Percentiles rank a stretch among this genome's conserved stretches.
Conservation (phyloP, 306 rosid species). For the Arachis stenosperma region DNA sequence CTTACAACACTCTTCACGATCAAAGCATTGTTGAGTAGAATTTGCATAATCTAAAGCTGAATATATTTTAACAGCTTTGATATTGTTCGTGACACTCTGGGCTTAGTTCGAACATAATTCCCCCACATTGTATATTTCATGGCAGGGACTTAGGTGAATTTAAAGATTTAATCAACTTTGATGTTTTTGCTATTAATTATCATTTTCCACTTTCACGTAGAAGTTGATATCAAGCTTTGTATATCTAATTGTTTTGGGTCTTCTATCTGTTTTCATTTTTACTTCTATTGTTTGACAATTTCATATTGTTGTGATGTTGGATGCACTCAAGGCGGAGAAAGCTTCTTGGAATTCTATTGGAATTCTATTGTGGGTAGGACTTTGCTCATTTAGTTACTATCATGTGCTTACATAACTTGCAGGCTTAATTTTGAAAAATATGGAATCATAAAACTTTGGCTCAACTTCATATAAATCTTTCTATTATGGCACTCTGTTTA, state of each 20-base stretch:
- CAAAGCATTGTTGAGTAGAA: neutral
- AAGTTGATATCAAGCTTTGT: conserved; percentile 1
- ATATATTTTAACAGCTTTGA: conserved; percentile 78
- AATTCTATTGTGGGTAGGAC: conserved; percentile 1
- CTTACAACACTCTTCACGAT: conserved; percentile 86
- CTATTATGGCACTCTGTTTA: neutral
- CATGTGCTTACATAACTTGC: neutral
- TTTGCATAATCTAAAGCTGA: neutral
- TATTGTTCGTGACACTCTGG: conserved; percentile 72
- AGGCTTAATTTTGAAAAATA: conserved; percentile 21
- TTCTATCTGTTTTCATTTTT: conserved; percentile 21
- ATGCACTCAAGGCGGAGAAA: conserved; percentile 73
- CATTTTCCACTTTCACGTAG: neutral
- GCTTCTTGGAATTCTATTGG: conserved; percentile 84
- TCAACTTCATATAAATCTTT: neutral
- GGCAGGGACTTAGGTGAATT: conserved; percentile 88
- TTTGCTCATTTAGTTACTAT: neutral
- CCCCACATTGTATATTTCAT: conserved; percentile 79
- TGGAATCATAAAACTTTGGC: conserved; percentile 20
- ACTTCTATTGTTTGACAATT: neutral
- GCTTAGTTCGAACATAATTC: conserved; percentile 77
- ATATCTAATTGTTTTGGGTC: conserved; percentile 19
- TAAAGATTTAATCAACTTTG: neutral
- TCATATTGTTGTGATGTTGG: conserved; percentile 34
- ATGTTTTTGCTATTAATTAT: conserved; percentile 7